Base-by-base conservation (phyloP, 306 rosid species). In the Prunus dulcis region DNA sequence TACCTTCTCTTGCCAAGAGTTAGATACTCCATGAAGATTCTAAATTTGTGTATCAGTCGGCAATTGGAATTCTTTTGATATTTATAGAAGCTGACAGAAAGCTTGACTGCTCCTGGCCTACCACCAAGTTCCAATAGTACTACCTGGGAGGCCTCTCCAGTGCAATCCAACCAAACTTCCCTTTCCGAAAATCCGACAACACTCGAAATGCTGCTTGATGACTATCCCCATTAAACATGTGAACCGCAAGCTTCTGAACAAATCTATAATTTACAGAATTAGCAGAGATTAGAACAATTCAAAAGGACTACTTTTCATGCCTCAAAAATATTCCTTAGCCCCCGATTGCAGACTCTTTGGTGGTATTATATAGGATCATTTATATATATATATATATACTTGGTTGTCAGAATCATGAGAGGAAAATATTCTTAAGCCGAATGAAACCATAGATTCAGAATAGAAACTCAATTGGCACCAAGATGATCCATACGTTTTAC, bases 131-230 rank as follows among this genome's bases (percentile, higher is more conserved):
- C 15, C 73, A 43, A 55, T 32, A 47, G 61, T 49, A 63, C 90
- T 83, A 91, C 58, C 81, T 78, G 23, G 98, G 89, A 46, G 98
- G 98, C 81, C 97, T 88, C 91, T 95, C 98, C 58, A 90, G 67
- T 66, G 97, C 93, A 55, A 87, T 80, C 98, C 98, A 95, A 77
- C 97, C 97, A 69, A 92, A 84, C 84, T 71, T 90, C 9, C 97
- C 98, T 86, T 89, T 95, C 51, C 96, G 89, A 82, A 92, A 95
- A 90, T 95, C 98, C 12, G 91, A 73, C 68, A 95, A 82, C 72
- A 95, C 46, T 2, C 98, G 93, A 49, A 83, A 92, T 60, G 97
- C 91, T 1, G 93, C 96, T 83, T 92, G 98, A 81, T 95, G 86
- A 68, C 64, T 75, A 77, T 90, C 85, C 17, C 98, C 96, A 5